A percentile compares a stretch with the other conserved stretches of the same genome.
phyloP scores from a whole-genome alignment of 2,329 filamentous ascomycete genomes.

The Domatiomyces catenatus region DNA sequence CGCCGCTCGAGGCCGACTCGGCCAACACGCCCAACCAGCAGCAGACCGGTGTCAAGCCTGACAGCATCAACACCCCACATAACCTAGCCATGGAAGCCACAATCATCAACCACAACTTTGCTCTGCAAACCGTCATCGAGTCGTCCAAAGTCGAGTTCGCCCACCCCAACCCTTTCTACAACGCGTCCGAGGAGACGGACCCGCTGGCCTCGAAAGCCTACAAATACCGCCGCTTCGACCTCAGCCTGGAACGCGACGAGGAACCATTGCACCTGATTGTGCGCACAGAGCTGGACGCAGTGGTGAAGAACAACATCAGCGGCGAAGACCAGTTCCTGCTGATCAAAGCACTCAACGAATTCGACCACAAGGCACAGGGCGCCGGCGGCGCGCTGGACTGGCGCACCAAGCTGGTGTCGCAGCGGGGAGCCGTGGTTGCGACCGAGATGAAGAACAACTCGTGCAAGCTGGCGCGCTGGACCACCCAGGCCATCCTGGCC shows the following conservation, averaged over 20 bases:
- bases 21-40: slow-evolving; percentile 20
- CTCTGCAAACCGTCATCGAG: slow-evolving; percentile 85
- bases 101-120: slow-evolving; percentile 99
- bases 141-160: slow-evolving; percentile 66
- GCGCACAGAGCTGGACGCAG: slow-evolving; percentile 85
- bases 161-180: slow-evolving; percentile 95
- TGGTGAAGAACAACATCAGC: slow-evolving; percentile 84
- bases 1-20: slow-evolving; percentile 78
- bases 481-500: slow-evolving; percentile 87
- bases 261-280: slow-evolving; percentile 87
- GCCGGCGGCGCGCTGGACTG: slow-evolving; percentile 91
- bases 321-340: slow-evolving; percentile 84
- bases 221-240: slow-evolving; percentile 94
- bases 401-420: slow-evolving; percentile 83
- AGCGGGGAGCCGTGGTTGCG: slow-evolving; percentile 91
- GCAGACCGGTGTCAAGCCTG: slow-evolving; percentile 54
- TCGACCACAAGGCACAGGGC: slow-evolving; percentile 93
- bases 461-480: slow-evolving; percentile 97
- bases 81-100: slow-evolving; percentile 93
- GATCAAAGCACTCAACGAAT: slow-evolving; percentile 96
- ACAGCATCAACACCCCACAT: slow-evolving; percentile 82
- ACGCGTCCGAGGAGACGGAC: slow-evolving; percentile 78
- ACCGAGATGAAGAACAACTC: slow-evolving; percentile 99
- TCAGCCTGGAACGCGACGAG: slow-evolving; percentile 79
- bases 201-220: slow-evolving; percentile 91